phyloP scores from a whole-genome alignment of 805 yeast genomes.

The Metschnikowia continentalis region DNA sequence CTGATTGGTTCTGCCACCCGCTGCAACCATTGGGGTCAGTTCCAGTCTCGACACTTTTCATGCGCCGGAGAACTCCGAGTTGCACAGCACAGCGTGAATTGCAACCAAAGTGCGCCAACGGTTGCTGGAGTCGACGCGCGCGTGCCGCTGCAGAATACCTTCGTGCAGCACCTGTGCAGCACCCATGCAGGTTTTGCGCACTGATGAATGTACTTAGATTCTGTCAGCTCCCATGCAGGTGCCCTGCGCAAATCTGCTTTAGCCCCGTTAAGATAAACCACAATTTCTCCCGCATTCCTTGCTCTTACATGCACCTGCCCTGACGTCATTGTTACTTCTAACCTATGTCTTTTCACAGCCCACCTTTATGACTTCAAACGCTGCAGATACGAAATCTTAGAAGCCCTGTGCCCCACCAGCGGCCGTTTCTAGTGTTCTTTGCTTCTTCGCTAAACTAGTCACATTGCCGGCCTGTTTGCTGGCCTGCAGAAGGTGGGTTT shows the following conservation, averaged over 20 bases:
- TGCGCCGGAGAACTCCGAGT: not conserved
- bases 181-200: not conserved
- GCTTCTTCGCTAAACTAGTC: not conserved
- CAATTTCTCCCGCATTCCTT: not conserved
- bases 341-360: no score
- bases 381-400: no score
- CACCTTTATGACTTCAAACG: no score
- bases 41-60: not conserved
- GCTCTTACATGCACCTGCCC: not conserved
- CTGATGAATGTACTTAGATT: not conserved
- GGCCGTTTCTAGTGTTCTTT: no score
- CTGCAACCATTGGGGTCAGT: no score
- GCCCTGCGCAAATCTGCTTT: not conserved
- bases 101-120: not conserved
- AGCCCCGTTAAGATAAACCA: not conserved
- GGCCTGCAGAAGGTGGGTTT: not conserved
- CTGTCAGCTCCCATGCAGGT: slow-evolving; percentile 1
- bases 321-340: not conserved
- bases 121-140: not conserved
- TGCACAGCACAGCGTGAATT: not conserved
- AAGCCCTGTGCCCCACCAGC: no score
- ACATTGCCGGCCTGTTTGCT: not conserved
- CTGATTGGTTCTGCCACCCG: no score
- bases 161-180: not conserved
- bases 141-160: not conserved